Base-by-base conservation (phyloP, 768 basidiomycete genomes). In the Hirschioporus abietinus region DNA sequence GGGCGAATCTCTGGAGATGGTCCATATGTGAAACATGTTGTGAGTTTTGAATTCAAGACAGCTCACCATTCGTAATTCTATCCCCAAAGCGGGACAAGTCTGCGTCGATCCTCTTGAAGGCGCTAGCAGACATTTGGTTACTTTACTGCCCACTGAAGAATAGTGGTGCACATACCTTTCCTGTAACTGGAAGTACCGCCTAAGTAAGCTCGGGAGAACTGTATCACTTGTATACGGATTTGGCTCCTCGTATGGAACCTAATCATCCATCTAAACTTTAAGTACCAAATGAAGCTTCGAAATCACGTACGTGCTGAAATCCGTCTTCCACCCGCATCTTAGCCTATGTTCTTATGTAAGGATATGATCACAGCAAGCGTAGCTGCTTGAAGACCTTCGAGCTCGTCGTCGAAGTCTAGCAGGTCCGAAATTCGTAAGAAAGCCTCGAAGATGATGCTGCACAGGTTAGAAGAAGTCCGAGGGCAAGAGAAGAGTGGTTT, bases 171-270 rank as follows among this genome's bases (percentile, higher is more conserved):
- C 61, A n/a, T 20, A 23, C 20, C 70, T 77, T 26, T 67, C 84
- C 83, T 72, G 77, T 26, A 72, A 42, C 4, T 90, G 88, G 0
- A 91, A 69, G 8, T 84, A 71, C 35, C 90, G 81, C 74, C 82
- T 83, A 65, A 92, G 73, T 25, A 93, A 73, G 57, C 76, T 76
- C 9, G 88, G 87, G 6, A 93, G 77, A 7, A 87, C 87, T 0
- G 83, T 81, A 72, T 93, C 91, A 26, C 81, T 76, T 36, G 79
- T 78, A 70, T 86, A 91, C 4, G 86, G 84, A 74, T 91, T 86
- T 36, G 80, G 82, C 68, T 88, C 86, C 20, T 52, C 42, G 20
- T 52, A 52, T 52, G 20, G 42, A 12, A 20, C 12, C 42, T 52
- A 15, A 52, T 15, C 42, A 20, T 52, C 42, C 20, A 52, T 5